Percentiles rank a stretch among this genome's conserved stretches.
Evolutionary conservation across 2,329 filamentous ascomycete species (phyloP).

Genomic region (Nothophaeocryptopus gaeumannii): DNA sequence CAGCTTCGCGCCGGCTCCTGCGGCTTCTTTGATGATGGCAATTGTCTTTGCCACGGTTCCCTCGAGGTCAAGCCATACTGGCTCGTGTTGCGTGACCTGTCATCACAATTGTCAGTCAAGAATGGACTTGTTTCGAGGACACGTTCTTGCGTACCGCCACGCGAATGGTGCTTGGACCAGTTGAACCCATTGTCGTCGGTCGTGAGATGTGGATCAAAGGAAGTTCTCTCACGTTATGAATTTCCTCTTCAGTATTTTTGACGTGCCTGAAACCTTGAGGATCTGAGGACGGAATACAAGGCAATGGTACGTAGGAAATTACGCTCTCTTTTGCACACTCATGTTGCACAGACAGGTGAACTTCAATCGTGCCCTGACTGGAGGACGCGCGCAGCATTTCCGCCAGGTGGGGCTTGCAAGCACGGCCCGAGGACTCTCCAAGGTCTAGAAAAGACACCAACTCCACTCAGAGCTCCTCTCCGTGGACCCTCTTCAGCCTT

Average conservation of each 20-base stretch:
- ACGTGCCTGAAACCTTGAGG: too few relatives aligned
- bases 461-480: constrained; percentile 1
- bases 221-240: neutral
- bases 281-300: too few relatives aligned
- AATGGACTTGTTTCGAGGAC: neutral
- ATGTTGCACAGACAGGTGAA: neutral
- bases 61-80: constrained; percentile 59
- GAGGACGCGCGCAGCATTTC: constrained; percentile 1
- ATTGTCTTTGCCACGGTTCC: constrained; percentile 57
- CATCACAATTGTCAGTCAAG: neutral
- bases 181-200: constrained; percentile 11
- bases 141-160: constrained; percentile 17
- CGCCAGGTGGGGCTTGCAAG: constrained; percentile 4
- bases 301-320: neutral
- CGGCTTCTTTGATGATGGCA: constrained; percentile 56
- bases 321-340: neutral
- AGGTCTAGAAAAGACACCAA: constrained; percentile 7
- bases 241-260: too few relatives aligned
- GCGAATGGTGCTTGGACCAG: constrained; percentile 18
- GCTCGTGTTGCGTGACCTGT: constrained; percentile 58
- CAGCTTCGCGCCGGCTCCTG: constrained; percentile 52
- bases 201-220: neutral
- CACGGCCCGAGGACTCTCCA: neutral
- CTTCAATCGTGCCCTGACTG: neutral
- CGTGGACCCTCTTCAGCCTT: constrained; percentile 1